A percentile compares a stretch with the other conserved stretches of the same genome.
Conservation (phyloP, 1,284 basidiomycete genomes). For the Ceratobasidium theobromae region DNA sequence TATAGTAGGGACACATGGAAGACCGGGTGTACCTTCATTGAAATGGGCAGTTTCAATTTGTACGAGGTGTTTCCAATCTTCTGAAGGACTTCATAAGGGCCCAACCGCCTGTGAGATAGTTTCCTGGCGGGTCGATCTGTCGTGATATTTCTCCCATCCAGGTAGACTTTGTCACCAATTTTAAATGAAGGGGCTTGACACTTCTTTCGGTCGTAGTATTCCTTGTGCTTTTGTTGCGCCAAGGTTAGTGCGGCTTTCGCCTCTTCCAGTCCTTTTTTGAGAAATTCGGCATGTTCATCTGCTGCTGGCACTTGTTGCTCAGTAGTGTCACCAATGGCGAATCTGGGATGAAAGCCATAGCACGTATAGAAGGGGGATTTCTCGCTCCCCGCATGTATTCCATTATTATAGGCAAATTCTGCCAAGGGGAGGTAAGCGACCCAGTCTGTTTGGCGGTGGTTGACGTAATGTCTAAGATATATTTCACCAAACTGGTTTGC, state of each 20-base stretch:
- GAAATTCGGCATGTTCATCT: not conserved
- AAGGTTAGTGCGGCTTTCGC: not conserved
- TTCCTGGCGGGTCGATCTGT: conserved; percentile 39
- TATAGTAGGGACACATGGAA: not conserved
- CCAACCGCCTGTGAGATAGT: conserved; percentile 35
- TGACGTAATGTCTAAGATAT: conserved; percentile 33
- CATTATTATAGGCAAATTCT: conserved; percentile 36
- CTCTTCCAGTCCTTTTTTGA: not conserved
- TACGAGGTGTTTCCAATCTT: conserved; percentile 31
- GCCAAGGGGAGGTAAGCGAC: conserved; percentile 33
- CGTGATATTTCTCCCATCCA: conserved; percentile 37
- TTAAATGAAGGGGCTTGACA: not conserved
- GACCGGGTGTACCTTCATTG: not conserved
- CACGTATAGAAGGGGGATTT: conserved; percentile 37
- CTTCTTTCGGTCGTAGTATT: not conserved
- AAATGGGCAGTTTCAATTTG: conserved; percentile 31
- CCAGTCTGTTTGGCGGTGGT: conserved; percentile 38
- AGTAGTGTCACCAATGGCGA: not conserved
- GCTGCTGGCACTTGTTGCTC: conserved; percentile 1
- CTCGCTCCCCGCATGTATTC: conserved; percentile 22
- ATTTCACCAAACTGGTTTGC: conserved; percentile 42
- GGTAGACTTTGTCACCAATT: conserved; percentile 32
- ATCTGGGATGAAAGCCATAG: not conserved
- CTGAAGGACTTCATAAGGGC: conserved; percentile 38
- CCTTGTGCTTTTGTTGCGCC: no score